Base-by-base conservation (phyloP, 2,329 filamentous ascomycete genomes). In the Acephala macrosclerotiorum region DNA sequence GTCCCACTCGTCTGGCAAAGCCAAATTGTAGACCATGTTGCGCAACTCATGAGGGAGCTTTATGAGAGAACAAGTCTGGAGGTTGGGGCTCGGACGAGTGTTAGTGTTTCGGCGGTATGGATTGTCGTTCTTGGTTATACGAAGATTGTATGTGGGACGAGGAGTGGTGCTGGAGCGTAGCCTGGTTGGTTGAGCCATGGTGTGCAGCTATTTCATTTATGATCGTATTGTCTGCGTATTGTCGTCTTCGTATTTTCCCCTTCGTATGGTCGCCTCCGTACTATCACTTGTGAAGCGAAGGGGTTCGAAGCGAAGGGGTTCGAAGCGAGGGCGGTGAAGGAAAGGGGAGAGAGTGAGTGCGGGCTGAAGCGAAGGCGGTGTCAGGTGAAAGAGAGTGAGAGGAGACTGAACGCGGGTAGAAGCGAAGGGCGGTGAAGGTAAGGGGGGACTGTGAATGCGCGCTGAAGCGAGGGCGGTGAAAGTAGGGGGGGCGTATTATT, bases 31-130 rank as follows among this genome's bases (percentile, higher is more conserved):
- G 38, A 62, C 47, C 51, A 58, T 58, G 7, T 20, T 33, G 2
- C 60, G 38, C 6, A 62, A 5, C 9, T 61, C 63, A n/a, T 33
- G 12, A n/a, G 58, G 58, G 1, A 61, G 26, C 38, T 58, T 49
- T 12, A 53, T 53, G 22, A 53, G 26, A 16, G 49, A 29, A 18
- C 49, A 53, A 29, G 11, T n/a, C 18, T 53, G 49, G 18, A 29
- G 18, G 14, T 53, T 53, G 16, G 25, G 4, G 49, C 26, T 53
- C 12, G 4, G 25, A 33, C 49, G 49, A 14, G 18, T 14, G 25
- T 18, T 26, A 6, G 8, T 18, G 12, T 33, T 53, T 29, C 12
- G 26, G 49, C 25, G 26, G 49, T 53, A 33, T 53, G 49, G 14
- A 16, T 53, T 53, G 49, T 14, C 16, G 22, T 7, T n/a, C 3